Evolutionary conservation across 306 rosid genomes (phyloP).

Genomic region (Elaeagnus macrophylla): DNA sequence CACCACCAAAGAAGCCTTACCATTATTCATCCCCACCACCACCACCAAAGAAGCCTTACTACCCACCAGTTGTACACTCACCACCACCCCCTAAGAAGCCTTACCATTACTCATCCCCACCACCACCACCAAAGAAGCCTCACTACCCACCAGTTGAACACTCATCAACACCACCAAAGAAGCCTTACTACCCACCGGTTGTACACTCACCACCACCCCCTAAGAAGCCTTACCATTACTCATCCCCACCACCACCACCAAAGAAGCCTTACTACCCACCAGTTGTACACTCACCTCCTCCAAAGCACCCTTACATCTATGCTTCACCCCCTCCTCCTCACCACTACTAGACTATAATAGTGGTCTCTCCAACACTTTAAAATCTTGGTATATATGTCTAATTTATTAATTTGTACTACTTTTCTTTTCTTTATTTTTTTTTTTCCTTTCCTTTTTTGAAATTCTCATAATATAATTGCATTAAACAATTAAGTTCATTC

Average conservation of each 20-base stretch:
- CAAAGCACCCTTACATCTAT: constrained; percentile 15
- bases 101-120: constrained; percentile 28
- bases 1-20: constrained; percentile 12
- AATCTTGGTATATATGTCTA: constrained; percentile 25
- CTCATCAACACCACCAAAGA: constrained; percentile 9
- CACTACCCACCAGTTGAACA: background rate
- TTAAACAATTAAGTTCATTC: too few species aligned
- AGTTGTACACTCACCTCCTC: background rate
- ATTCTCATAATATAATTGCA: too few species aligned
- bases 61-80: constrained; percentile 9
- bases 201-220: constrained; percentile 13
- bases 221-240: background rate
- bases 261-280: constrained; percentile 8
- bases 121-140: constrained; percentile 17
- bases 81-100: constrained; percentile 11
- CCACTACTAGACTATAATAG: constrained; percentile 35
- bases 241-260: constrained; percentile 14
- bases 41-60: background rate
- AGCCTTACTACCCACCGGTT: constrained; percentile 9
- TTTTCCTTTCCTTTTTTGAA: too few species aligned
- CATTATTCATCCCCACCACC: constrained; percentile 18
- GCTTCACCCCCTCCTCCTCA: constrained; percentile 78
- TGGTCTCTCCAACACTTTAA: constrained; percentile 1
- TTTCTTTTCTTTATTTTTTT: too few species aligned
- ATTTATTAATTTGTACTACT: constrained; percentile 14